phyloP scores from a whole-genome alignment of 1,139 yeast genomes.

The Taphrina flavorubra region DNA sequence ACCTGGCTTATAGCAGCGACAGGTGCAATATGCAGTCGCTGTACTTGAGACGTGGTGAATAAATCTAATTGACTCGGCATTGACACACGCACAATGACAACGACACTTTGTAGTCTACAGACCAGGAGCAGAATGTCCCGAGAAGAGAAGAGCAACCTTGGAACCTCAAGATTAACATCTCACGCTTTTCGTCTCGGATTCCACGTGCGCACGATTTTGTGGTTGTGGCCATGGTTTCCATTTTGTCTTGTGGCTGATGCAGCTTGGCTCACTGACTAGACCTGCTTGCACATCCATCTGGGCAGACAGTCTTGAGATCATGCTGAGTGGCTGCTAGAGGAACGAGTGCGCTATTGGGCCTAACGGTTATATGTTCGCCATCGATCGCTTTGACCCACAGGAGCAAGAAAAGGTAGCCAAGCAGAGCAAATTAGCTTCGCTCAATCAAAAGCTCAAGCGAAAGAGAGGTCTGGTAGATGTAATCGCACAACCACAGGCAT shows the following conservation, averaged over 20 bases:
- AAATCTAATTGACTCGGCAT: background rate
- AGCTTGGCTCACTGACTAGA: too few species aligned
- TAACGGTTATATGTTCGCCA: background rate
- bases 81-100: background rate
- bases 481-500: too few species aligned
- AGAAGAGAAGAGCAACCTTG: background rate
- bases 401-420: background rate
- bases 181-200: background rate
- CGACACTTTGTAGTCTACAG: background rate
- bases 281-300: too few species aligned
- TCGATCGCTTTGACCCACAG: conserved; percentile 21
- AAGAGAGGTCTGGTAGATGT: conserved; percentile 3
- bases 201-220: background rate
- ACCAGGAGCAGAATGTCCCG: too few species aligned
- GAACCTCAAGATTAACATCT: background rate
- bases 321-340: background rate
- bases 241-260: conserved; percentile 2
- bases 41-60: background rate
- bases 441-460: conserved; percentile 23
- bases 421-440: conserved; percentile 9
- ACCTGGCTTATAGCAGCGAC: too few species aligned
- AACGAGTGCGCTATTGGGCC: background rate
- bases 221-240: background rate
- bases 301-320: background rate
- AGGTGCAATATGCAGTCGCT: background rate